These are phyloP conservation scores for Solanum virginianum DNA, from an alignment of 257 asterid genomes.

Conservation along the genomic window DNA sequence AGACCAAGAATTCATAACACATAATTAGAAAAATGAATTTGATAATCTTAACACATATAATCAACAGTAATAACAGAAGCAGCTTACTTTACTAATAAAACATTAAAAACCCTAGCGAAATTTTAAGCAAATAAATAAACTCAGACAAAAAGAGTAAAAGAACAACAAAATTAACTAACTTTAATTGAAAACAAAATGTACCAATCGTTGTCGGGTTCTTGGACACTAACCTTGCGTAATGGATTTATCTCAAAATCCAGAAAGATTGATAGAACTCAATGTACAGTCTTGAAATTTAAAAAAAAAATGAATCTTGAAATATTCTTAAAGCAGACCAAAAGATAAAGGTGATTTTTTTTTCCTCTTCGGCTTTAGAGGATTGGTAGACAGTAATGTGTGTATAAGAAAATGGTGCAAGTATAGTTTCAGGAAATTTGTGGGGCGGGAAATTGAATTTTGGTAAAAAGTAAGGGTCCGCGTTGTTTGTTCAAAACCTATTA, in stretches of 20 bases:
- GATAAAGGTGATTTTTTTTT: neutral
- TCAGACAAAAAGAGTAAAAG: neutral
- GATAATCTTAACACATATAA: neutral
- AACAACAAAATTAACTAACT: neutral
- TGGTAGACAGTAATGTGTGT: neutral
- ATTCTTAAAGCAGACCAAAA: neutral
- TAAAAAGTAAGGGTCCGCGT: neutral
- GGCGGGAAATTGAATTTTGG: neutral
- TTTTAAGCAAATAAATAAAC: neutral
- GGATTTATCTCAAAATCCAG: neutral
- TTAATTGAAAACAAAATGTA: neutral
- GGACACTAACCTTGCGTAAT: neutral
- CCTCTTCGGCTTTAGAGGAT: neutral
- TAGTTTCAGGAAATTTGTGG: neutral
- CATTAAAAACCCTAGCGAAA: neutral
- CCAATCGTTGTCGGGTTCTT: neutral
- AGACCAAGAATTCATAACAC: too few species aligned
- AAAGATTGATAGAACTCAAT: neutral
- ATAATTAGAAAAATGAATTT: neutral
- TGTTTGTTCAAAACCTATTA: neutral
- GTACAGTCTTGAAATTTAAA: neutral
- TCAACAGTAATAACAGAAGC: neutral
- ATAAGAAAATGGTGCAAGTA: neutral
- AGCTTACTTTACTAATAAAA: neutral
- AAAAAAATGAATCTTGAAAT: neutral